Conservation (phyloP, 495 filamentous ascomycete species). For the Daldinia caldariorum region DNA sequence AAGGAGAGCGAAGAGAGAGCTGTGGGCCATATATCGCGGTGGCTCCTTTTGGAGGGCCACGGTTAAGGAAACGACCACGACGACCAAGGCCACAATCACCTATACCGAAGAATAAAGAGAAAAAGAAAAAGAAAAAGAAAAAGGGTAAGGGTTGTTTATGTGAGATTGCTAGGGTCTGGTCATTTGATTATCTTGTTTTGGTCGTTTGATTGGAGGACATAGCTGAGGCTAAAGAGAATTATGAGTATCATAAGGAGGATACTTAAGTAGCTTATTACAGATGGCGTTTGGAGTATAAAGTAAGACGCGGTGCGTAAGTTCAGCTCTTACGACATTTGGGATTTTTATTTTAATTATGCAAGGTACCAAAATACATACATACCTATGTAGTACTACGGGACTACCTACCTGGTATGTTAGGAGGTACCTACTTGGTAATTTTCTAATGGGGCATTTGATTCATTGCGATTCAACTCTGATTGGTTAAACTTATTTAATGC, state of each 20-base stretch:
- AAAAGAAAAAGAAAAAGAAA: conserved; percentile 13
- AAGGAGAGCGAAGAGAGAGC: conserved; percentile 8
- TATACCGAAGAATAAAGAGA: too few relatives aligned
- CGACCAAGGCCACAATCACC: conserved; percentile 27
- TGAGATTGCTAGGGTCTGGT: background rate
- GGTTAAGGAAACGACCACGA: conserved; percentile 27
- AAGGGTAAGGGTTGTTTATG: background rate
- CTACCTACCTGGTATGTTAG: too few relatives aligned
- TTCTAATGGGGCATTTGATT: too few relatives aligned
- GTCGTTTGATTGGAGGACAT: background rate
- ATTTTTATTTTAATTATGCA: conserved; percentile 2
- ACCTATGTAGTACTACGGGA: background rate
- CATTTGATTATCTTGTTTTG: background rate
- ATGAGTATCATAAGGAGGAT: background rate
- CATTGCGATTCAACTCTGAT: conserved; percentile 5
- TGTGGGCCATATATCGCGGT: conserved; percentile 12
- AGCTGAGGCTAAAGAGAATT: background rate
- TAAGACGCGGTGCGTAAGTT: background rate
- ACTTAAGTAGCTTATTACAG: background rate
- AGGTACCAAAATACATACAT: background rate
- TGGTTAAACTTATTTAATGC: conserved; percentile 16
- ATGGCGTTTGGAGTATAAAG: background rate
- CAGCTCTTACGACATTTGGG: background rate
- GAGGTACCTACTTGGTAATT: too few relatives aligned
- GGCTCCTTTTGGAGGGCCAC: conserved; percentile 18